Evolutionary conservation across 192 early-diverging fungal species (phyloP), one percentile per base, ranked within the genome.

Genomic region (Coemansia sp.): DNA sequence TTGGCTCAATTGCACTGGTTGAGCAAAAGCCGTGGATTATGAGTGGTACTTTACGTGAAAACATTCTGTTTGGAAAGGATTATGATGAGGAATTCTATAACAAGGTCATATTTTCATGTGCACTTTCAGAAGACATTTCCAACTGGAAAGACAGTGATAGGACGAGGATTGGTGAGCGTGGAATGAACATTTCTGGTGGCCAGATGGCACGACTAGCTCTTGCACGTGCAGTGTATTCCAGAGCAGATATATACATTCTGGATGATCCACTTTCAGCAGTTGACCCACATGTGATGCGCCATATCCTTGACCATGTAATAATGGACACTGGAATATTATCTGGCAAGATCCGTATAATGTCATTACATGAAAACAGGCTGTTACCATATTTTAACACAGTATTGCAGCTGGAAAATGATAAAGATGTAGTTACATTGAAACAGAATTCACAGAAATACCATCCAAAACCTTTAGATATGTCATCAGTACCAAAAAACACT

Each of bases 221-320:
- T 32, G 32, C 32, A 32, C 32, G 32, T 32, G 32, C 32, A 32
- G 32, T 32, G 2, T 32, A 32, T 4, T 32, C 32, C 32, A 32
- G 32, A 32, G 32, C 88, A 8, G 93, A 94, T 42, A 89, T 95
- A 52, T 85, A 91, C 9, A 73, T 96, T 1, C 63, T 96, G 7
- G 94, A 96, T 65, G 95, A 96, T 60, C 93, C 93, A 6, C 77
- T 98, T 48, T 88, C 87, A 55, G 94, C 93, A 16, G 92, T 97
- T 0, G 95, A 98, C 73, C 87, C 88, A 2, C 85, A 88, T 61
- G 87, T 89, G 8, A 86, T 86, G 57, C 81, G 80, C 8, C 86
- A 91, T 66, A 84, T 94, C 16, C 90, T 97, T 47, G 87, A 86
- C 8, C 42, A 87, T 66, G 69, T 86, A 41, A 56, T 86, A 70